Conservation (phyloP, 345 rosid genomes). For the Sonneratia alba region DNA sequence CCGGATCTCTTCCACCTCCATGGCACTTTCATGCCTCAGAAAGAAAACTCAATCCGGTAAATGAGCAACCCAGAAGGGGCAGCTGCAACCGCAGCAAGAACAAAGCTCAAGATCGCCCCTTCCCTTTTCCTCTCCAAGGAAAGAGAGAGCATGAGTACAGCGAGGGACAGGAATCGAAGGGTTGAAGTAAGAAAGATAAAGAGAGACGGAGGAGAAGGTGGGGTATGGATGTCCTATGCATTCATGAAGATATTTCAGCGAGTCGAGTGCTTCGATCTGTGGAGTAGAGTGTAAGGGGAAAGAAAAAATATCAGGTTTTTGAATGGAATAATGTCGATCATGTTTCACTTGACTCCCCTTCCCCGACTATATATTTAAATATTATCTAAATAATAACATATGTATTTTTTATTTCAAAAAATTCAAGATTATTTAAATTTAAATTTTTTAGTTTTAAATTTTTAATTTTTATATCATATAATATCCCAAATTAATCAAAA, state of each 20-base stretch:
- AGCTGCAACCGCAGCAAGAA: not conserved
- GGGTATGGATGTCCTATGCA: constrained; percentile 42
- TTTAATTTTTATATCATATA: no score
- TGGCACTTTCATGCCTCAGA: constrained; percentile 65
- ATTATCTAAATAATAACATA: no score
- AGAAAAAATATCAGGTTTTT: no score
- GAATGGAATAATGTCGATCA: no score
- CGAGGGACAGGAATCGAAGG: not conserved
- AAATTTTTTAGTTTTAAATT: no score
- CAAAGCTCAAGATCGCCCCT: not conserved
- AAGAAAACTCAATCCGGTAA: not conserved
- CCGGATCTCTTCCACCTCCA: constrained; percentile 81
- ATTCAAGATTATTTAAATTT: no score
- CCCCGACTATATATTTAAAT: no score
- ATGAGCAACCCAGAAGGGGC: not conserved
- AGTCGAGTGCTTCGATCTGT: constrained; percentile 29
- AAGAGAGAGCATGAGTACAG: not conserved
- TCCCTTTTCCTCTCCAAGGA: not conserved
- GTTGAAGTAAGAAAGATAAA: constrained; percentile 3
- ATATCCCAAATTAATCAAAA: no score
- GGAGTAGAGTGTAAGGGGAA: constrained; percentile 5
- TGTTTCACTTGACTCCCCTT: no score
- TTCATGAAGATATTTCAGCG: constrained; percentile 43
- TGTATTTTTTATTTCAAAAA: no score
- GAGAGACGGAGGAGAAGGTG: constrained; percentile 24